Conservation (phyloP, 768 basidiomycete species). For the Termitomyces sp. region DNA sequence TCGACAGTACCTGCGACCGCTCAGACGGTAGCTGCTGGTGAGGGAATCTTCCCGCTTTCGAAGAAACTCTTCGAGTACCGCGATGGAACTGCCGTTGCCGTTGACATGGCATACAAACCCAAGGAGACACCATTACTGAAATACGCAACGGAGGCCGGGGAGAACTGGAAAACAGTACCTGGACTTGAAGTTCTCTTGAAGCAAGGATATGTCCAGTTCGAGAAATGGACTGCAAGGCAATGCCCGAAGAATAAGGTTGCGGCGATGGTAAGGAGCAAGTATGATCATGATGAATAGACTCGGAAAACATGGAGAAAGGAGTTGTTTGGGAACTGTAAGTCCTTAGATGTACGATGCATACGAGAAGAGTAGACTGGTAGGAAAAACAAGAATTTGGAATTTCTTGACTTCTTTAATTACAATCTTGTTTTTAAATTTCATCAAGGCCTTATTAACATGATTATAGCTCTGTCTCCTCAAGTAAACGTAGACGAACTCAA, state of each 20-base stretch:
- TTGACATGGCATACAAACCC: slow-evolving; percentile 96
- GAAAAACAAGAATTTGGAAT: too few relatives aligned
- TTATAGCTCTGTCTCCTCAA: too few relatives aligned
- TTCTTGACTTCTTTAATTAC: too few relatives aligned
- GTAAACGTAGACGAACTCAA: too few relatives aligned
- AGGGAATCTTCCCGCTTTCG: slow-evolving; percentile 48
- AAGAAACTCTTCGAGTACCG: slow-evolving; percentile 50
- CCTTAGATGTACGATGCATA: neutral
- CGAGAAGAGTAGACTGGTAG: neutral
- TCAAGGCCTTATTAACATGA: too few relatives aligned
- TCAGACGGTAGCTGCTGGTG: slow-evolving; percentile 31
- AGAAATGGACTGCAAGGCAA: slow-evolving; percentile 70
- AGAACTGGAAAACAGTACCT: slow-evolving; percentile 66
- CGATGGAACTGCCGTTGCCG: slow-evolving; percentile 56
- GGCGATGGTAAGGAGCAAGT: slow-evolving; percentile 45
- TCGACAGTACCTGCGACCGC: slow-evolving; percentile 84
- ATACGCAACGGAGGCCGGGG: slow-evolving; percentile 51
- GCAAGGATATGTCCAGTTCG: slow-evolving; percentile 86
- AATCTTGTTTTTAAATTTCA: too few relatives aligned
- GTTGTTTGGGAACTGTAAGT: neutral
- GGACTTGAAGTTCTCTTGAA: slow-evolving; percentile 85
- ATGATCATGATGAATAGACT: slow-evolving; percentile 32
- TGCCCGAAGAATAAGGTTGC: slow-evolving; percentile 50
- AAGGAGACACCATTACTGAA: slow-evolving; percentile 75
- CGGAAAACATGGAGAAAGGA: neutral